These are phyloP conservation scores for Catharanthus roseus DNA, from an alignment of 257 asterid genomes.

Conservation along the genomic window DNA sequence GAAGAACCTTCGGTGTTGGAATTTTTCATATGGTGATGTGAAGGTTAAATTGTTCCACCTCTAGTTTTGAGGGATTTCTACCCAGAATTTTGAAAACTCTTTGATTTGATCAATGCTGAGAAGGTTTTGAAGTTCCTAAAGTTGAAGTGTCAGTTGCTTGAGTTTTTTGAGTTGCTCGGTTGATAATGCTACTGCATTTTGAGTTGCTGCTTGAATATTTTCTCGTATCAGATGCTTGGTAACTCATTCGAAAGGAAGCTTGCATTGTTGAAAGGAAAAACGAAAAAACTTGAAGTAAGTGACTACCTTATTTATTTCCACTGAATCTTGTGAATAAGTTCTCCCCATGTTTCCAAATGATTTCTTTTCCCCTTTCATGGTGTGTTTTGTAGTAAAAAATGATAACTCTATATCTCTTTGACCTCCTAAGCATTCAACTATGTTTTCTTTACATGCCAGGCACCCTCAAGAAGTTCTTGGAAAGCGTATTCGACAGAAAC, in stretches of 20 bases:
- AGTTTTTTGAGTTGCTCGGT: neutral
- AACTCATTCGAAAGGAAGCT: slow-evolving; percentile 81
- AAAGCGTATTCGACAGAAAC: slow-evolving; percentile 25
- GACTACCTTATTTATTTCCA: neutral
- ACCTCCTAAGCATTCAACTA: neutral
- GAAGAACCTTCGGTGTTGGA: neutral
- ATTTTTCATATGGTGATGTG: neutral
- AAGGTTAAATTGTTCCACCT: neutral
- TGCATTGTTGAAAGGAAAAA: slow-evolving; percentile 47
- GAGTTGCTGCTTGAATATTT: neutral
- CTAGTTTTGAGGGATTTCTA: neutral
- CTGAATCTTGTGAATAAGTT: neutral
- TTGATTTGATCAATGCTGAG: neutral
- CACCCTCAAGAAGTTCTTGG: slow-evolving; percentile 31
- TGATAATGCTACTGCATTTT: too few species aligned
- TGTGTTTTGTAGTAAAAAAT: neutral
- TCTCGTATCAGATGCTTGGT: slow-evolving; percentile 62
- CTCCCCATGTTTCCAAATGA: neutral
- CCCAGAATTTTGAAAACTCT: neutral
- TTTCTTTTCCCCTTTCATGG: neutral
- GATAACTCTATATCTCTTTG: neutral
- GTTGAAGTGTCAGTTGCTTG: neutral
- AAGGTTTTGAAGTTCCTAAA: neutral
- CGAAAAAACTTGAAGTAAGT: slow-evolving; percentile 28
- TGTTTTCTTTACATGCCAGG: slow-evolving; percentile 5